A percentile compares a stretch with the other conserved stretches of the same genome.
These are phyloP conservation scores for Scedosporium apiospermum DNA, from an alignment of 2,329 filamentous ascomycete species.

Conservation along the genomic window DNA sequence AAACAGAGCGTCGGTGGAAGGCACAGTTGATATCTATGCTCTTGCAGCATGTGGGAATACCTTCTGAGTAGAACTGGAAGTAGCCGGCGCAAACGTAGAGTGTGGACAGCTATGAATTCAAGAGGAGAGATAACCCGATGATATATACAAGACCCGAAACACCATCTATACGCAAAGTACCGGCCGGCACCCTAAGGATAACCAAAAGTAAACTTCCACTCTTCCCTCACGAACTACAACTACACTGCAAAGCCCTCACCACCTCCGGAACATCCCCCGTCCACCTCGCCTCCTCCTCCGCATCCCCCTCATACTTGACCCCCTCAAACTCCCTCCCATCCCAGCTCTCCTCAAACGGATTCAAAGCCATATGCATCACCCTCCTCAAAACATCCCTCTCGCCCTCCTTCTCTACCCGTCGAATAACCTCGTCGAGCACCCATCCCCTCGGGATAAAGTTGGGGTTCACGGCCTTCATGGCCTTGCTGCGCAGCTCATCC, in stretches of 20 bases:
- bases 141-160: too few species aligned
- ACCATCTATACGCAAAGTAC: too few species aligned
- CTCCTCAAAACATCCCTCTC: slow-evolving; percentile 70
- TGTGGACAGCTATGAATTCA: too few species aligned
- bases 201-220: not conserved
- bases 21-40: too few species aligned
- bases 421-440: slow-evolving; percentile 89
- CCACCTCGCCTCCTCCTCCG: slow-evolving; percentile 70
- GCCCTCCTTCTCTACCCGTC: slow-evolving; percentile 72
- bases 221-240: slow-evolving; percentile 67
- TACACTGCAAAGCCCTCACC: slow-evolving; percentile 81
- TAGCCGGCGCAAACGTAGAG: too few species aligned
- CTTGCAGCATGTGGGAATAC: too few species aligned
- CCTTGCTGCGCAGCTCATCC: slow-evolving; percentile 54
- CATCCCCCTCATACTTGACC: slow-evolving; percentile 45
- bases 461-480: slow-evolving; percentile 84
- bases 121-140: too few species aligned
- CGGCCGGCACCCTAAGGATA: too few species aligned
- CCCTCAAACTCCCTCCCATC: slow-evolving; percentile 37
- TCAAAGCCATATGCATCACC: slow-evolving; percentile 72
- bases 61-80: too few species aligned
- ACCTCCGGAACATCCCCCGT: slow-evolving; percentile 74
- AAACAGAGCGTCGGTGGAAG: too few species aligned
- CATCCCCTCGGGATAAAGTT: slow-evolving; percentile 87
- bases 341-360: slow-evolving; percentile 80